Conservation (phyloP, 352 stramenopile genomes). For the Globisporangium radiosum region DNA sequence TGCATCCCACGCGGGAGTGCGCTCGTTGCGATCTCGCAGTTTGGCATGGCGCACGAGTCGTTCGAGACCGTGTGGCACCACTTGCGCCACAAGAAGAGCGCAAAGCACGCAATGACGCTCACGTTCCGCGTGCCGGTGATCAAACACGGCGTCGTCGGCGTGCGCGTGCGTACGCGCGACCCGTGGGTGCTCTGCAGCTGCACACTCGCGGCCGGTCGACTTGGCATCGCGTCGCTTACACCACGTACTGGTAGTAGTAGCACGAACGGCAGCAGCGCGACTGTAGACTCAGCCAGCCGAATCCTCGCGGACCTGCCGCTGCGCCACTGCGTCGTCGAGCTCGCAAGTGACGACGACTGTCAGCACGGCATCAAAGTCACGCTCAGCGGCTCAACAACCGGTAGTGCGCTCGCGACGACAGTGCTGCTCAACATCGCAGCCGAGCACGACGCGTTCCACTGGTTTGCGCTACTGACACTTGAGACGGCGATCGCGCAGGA, state of each 20-base stretch:
- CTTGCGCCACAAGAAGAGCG: constrained; percentile 46
- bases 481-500: constrained; percentile 45
- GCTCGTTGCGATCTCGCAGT: constrained; percentile 44
- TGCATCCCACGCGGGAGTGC: constrained; percentile 49
- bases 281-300: background rate
- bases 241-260: background rate
- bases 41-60: constrained; percentile 57
- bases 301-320: constrained; percentile 26
- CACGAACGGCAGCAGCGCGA: background rate
- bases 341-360: constrained; percentile 34
- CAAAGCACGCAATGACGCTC: constrained; percentile 38
- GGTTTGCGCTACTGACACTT: constrained; percentile 48
- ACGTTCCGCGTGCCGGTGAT: constrained; percentile 40
- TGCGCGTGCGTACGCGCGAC: constrained; percentile 32
- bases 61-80: constrained; percentile 69
- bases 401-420: constrained; percentile 12
- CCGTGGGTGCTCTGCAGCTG: constrained; percentile 30
- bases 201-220: constrained; percentile 26
- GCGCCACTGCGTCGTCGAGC: constrained; percentile 38
- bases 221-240: constrained; percentile 19
- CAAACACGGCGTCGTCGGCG: constrained; percentile 26
- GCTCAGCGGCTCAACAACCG: constrained; percentile 3
- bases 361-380: constrained; percentile 46
- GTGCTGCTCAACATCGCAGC: constrained; percentile 37
- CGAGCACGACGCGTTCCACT: constrained; percentile 43